phyloP scores from a whole-genome alignment of 164 flowering plant species.

The Santalum album region DNA sequence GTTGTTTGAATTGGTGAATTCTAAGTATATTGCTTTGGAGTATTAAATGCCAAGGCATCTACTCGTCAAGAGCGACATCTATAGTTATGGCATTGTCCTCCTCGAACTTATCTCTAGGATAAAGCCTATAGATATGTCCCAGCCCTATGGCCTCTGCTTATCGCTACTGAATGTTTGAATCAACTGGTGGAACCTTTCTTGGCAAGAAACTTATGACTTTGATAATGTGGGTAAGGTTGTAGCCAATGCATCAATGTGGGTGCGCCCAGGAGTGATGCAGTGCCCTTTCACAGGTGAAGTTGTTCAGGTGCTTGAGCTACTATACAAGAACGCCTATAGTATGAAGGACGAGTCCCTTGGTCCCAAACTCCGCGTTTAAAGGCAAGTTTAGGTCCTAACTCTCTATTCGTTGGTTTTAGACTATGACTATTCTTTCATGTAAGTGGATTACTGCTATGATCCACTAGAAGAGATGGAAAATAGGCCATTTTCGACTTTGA shows the following conservation, averaged over 20 bases:
- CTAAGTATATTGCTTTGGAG: constrained; percentile 88
- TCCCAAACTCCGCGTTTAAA: constrained; percentile 43
- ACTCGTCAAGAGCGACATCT: constrained; percentile 91
- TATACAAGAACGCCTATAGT: constrained; percentile 65
- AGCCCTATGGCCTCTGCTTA: constrained; percentile 74
- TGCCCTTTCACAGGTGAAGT: constrained; percentile 99
- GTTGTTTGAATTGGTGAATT: constrained; percentile 5
- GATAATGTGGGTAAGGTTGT: constrained; percentile 91
- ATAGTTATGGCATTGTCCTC: constrained; percentile 89
- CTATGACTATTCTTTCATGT: constrained; percentile 63
- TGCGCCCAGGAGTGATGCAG: constrained; percentile 85
- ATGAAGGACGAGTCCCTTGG: constrained; percentile 72
- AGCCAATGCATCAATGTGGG: constrained; percentile 94
- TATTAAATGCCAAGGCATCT: constrained; percentile 96
- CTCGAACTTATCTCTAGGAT: constrained; percentile 86
- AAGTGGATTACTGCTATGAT: constrained; percentile 84
- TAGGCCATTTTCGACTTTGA: constrained; percentile 46
- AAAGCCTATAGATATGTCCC: constrained; percentile 90
- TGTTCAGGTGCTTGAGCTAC: constrained; percentile 86
- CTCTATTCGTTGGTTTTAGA: constrained; percentile 58
- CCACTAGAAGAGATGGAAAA: constrained; percentile 64
- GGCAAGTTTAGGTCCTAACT: constrained; percentile 49
- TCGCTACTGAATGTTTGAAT: constrained; percentile 66
- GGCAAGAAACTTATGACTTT: constrained; percentile 53
- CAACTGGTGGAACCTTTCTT: constrained; percentile 75